Percentiles rank a stretch among this genome's conserved stretches.
Conservation (phyloP, 805 yeast genomes). For the Yarrowia sp. region DNA sequence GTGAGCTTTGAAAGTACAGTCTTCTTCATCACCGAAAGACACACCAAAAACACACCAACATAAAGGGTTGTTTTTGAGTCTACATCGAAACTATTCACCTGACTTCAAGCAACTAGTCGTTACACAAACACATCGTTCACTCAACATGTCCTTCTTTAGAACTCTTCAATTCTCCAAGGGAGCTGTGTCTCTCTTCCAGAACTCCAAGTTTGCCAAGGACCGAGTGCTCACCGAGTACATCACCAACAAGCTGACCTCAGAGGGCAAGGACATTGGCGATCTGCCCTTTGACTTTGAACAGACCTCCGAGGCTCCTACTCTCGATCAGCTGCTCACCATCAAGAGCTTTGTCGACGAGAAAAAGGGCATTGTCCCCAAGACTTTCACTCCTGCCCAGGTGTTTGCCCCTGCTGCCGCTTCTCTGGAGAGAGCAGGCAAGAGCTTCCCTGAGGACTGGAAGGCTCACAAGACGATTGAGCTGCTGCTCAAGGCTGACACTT, state of each 20-base stretch:
- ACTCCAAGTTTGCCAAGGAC: slow-evolving; percentile 32
- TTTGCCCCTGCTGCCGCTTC: slow-evolving; percentile 34
- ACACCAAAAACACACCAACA: too few relatives aligned
- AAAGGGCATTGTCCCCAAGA: slow-evolving; percentile 31
- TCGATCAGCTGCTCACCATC: slow-evolving; percentile 37
- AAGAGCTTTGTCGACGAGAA: slow-evolving; percentile 32
- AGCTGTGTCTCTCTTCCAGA: slow-evolving; percentile 31
- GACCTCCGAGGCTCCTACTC: slow-evolving; percentile 18
- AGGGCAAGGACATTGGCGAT: slow-evolving; percentile 5
- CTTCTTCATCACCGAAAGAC: not conserved
- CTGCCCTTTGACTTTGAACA: slow-evolving; percentile 30
- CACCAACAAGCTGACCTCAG: not conserved
- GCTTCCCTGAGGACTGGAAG: slow-evolving; percentile 38
- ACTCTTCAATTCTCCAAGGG: slow-evolving; percentile 34
- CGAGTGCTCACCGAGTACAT: slow-evolving; percentile 8
- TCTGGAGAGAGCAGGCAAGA: slow-evolving; percentile 11
- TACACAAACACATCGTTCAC: too few relatives aligned
- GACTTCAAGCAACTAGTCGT: too few relatives aligned
- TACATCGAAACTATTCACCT: too few relatives aligned
- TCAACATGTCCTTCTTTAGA: slow-evolving; percentile 28
- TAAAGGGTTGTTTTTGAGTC: too few relatives aligned
- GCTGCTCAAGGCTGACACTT: slow-evolving; percentile 25
- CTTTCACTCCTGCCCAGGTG: slow-evolving; percentile 10
- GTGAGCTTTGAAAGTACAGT: too few relatives aligned
- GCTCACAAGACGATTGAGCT: slow-evolving; percentile 27